Evolutionary conservation across 805 yeast species (phyloP).

Genomic region (Kluyveromyces aestuarii): DNA sequence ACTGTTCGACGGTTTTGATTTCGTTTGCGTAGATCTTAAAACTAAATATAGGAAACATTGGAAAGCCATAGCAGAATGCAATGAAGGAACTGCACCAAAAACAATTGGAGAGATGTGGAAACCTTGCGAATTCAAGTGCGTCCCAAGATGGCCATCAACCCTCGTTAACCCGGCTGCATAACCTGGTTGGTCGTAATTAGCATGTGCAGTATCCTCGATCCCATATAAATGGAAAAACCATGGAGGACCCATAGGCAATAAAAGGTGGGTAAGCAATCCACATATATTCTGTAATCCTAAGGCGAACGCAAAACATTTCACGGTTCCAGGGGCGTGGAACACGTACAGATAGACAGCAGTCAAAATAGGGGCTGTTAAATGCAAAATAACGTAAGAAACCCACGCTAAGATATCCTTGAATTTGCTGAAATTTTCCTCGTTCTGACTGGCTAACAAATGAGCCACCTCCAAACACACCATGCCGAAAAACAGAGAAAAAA

Average conservation of each 20-base stretch:
- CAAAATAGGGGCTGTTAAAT: constrained; percentile 50
- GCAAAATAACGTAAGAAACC: constrained; percentile 53
- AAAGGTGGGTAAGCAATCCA: constrained; percentile 52
- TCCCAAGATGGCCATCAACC: constrained; percentile 55
- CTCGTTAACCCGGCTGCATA: constrained; percentile 64
- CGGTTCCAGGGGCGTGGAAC: constrained; percentile 57
- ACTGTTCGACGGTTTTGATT: constrained; percentile 7
- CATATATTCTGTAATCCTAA: constrained; percentile 52
- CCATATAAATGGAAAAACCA: constrained; percentile 63
- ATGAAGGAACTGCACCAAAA: constrained; percentile 56
- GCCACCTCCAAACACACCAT: constrained; percentile 37
- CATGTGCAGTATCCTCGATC: constrained; percentile 36
- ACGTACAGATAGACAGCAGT: constrained; percentile 56
- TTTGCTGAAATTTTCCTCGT: constrained; percentile 29
- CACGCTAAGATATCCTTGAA: constrained; percentile 49
- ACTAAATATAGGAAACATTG: constrained; percentile 37
- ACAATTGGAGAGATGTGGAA: constrained; percentile 62
- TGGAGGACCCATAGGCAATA: constrained; percentile 67
- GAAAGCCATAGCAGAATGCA: constrained; percentile 61
- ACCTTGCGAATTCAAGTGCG: constrained; percentile 49
- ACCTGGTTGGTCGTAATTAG: constrained; percentile 55
- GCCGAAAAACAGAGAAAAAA: constrained; percentile 35
- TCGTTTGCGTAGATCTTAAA: constrained; percentile 23
- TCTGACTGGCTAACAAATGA: constrained; percentile 33
- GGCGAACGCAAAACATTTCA: constrained; percentile 43